Percentiles rank a stretch among this genome's conserved stretches.
Evolutionary conservation across 331 rosid species (phyloP).

Genomic region (Erythrophleum ivorense): DNA sequence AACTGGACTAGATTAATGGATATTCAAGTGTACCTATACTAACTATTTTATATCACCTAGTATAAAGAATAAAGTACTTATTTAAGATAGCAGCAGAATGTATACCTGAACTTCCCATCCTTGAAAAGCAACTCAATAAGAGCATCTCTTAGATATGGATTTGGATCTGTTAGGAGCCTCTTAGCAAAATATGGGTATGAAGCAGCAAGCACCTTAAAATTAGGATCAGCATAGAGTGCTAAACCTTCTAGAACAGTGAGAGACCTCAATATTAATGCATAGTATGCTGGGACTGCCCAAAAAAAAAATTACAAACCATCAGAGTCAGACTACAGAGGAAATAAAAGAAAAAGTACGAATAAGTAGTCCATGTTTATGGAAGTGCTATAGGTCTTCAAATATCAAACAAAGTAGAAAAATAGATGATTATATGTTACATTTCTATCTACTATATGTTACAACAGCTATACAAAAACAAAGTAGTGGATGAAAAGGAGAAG

Average conservation of each 20-base stretch:
- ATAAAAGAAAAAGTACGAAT: constrained; percentile 10
- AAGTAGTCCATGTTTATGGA: constrained; percentile 7
- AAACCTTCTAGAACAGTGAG: constrained; percentile 95
- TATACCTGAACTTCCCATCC: constrained; percentile 86
- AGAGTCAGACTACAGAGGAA: constrained; percentile 24
- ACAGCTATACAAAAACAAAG: background rate
- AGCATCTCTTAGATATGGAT: constrained; percentile 93
- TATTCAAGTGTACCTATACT: constrained; percentile 39
- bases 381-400: constrained; percentile 8
- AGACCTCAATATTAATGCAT: constrained; percentile 89
- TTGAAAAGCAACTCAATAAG: constrained; percentile 89
- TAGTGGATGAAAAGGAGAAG: constrained; percentile 10
- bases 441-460: background rate
- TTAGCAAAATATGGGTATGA: constrained; percentile 95
- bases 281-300: constrained; percentile 87
- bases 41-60: constrained; percentile 9
- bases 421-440: constrained; percentile 2
- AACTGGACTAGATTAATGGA: constrained; percentile 41
- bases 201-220: constrained; percentile 96
- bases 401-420: background rate
- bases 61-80: constrained; percentile 20
- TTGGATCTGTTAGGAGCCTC: constrained; percentile 92
- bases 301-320: constrained; percentile 38
- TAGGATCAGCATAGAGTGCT: constrained; percentile 93
- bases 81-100: constrained; percentile 31